phyloP scores from a whole-genome alignment of 1,284 basidiomycete genomes.

The Pulveroboletus ridleyi region DNA sequence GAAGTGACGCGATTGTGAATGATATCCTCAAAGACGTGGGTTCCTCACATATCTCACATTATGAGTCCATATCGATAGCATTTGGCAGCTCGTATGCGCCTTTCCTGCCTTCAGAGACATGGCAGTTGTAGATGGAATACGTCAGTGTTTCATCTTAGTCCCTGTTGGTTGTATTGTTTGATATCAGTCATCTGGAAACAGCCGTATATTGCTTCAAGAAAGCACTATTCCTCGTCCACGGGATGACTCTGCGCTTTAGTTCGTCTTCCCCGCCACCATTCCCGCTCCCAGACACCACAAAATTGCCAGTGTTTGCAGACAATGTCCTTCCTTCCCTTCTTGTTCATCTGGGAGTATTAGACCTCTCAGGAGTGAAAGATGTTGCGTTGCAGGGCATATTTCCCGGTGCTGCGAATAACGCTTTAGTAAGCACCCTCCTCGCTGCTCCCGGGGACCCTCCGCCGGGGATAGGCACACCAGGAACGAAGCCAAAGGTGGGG shows the following conservation, averaged over 20 bases:
- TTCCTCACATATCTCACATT: constrained; percentile 16
- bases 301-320: constrained; percentile 83
- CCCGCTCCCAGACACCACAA: constrained; percentile 62
- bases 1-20: constrained; percentile 53
- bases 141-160: constrained; percentile 49
- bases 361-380: constrained; percentile 55
- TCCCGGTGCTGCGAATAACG: constrained; percentile 46
- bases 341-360: constrained; percentile 77
- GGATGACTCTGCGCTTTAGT: constrained; percentile 70
- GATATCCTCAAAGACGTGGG: constrained; percentile 69
- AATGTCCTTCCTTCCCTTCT: constrained; percentile 89
- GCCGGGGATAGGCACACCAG: constrained; percentile 19
- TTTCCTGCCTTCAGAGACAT: constrained; percentile 84
- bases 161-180: constrained; percentile 5
- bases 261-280: constrained; percentile 55
- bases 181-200: constrained; percentile 36
- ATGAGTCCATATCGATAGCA: constrained; percentile 20
- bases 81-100: constrained; percentile 66
- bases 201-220: constrained; percentile 91
- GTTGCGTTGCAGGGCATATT: constrained; percentile 51
- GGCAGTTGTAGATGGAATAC: constrained; percentile 62
- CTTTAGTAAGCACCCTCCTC: constrained; percentile 49
- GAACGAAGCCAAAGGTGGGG: constrained; percentile 29
- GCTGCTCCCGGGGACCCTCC: constrained; percentile 29
- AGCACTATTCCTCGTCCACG: constrained; percentile 83